phyloP scores from a whole-genome alignment of 176 grass and related monocot genomes.

The Avena sativa region DNA sequence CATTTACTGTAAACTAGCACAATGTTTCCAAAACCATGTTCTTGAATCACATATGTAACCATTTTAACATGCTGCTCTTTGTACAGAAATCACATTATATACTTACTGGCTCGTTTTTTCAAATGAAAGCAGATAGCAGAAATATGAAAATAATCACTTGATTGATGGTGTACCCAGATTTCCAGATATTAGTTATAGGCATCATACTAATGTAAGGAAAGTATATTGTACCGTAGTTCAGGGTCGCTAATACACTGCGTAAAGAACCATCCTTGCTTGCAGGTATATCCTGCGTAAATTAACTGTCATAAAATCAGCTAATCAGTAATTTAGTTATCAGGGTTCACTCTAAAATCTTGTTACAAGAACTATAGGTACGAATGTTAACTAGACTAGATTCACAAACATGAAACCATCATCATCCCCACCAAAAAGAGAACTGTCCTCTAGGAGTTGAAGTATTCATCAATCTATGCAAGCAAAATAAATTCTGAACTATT shows the following conservation, averaged over 20 bases:
- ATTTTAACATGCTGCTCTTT: constrained; percentile 24
- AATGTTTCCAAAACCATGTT: background rate
- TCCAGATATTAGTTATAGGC: background rate
- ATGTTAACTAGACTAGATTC: background rate
- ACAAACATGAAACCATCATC: background rate
- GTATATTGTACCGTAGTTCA: constrained; percentile 65
- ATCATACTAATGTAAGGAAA: constrained; percentile 29
- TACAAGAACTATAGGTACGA: background rate
- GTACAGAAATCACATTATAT: background rate
- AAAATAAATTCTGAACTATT: constrained; percentile 26
- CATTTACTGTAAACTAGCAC: constrained; percentile 8
- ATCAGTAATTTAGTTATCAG: constrained; percentile 57
- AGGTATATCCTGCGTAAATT: constrained; percentile 98
- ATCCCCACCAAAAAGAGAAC: background rate
- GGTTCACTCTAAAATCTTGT: background rate
- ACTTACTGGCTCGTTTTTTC: background rate
- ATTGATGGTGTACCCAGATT: background rate
- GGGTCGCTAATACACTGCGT: constrained; percentile 92
- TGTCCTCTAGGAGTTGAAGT: background rate
- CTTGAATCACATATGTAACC: constrained; percentile 17
- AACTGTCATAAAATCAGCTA: constrained; percentile 83
- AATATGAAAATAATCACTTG: constrained; percentile 16
- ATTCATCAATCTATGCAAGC: background rate
- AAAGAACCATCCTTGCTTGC: constrained; percentile 99
- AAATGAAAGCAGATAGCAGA: background rate